A percentile compares a stretch with the other conserved stretches of the same genome.
Conservation (phyloP, 331 rosid species). For the Quercus lobata region DNA sequence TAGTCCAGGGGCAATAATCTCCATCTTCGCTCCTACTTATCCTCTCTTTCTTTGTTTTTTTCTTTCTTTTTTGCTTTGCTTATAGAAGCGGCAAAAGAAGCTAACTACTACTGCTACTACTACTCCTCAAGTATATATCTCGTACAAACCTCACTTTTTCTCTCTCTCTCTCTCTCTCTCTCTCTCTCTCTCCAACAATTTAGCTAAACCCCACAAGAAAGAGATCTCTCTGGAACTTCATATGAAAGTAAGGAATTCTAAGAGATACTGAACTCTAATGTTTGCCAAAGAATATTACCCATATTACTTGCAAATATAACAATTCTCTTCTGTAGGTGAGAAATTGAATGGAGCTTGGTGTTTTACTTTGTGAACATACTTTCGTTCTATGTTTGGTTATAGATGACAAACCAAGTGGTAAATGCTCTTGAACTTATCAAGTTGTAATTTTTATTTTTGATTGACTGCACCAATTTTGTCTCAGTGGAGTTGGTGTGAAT, state of each 20-base stretch:
- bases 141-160: constrained; percentile 29
- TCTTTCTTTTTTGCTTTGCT: constrained; percentile 42
- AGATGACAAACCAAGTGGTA: constrained; percentile 17
- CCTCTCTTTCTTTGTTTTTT: constrained; percentile 21
- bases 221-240: constrained; percentile 58
- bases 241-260: too few species aligned
- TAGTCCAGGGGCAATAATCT: constrained; percentile 1
- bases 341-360: neutral
- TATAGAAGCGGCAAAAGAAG: constrained; percentile 59
- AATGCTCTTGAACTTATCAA: constrained; percentile 19
- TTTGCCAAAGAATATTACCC: constrained; percentile 22
- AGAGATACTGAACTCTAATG: constrained; percentile 11
- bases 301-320: constrained; percentile 4
- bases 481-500: neutral
- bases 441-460: constrained; percentile 15
- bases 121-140: neutral
- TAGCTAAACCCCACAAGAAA: constrained; percentile 50
- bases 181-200: constrained; percentile 24
- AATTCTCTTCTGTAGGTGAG: neutral
- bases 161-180: neutral
- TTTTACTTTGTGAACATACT: neutral
- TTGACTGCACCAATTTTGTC: neutral
- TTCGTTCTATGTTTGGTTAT: neutral
- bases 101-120: constrained; percentile 16
- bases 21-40: constrained; percentile 24